Percentiles rank a stretch among this genome's conserved stretches.
Evolutionary conservation across 257 asterid genomes (phyloP).

Genomic region (Gynochthodes officinalis): DNA sequence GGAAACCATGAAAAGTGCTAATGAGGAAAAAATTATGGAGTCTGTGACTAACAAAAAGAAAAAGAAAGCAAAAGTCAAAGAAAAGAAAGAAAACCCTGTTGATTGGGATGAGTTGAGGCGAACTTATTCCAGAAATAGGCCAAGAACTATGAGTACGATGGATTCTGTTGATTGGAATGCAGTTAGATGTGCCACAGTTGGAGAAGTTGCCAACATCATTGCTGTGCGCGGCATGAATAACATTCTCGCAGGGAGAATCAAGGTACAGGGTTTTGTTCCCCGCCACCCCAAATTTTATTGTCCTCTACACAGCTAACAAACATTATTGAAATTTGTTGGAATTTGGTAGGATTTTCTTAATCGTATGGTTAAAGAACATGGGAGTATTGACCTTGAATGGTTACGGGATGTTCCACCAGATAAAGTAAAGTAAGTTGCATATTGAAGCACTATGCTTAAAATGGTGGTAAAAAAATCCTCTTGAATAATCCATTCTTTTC

Average conservation of each 20-base stretch:
- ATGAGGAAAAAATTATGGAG: too few relatives aligned
- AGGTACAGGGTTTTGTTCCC: conserved; percentile 39
- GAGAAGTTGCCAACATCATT: conserved; percentile 34
- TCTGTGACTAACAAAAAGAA: neutral
- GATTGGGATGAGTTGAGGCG: conserved; percentile 51
- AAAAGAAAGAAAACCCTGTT: conserved; percentile 10
- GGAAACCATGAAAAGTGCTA: neutral
- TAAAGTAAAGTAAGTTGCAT: conserved; percentile 38
- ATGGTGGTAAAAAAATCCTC: neutral
- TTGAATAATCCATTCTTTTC: neutral
- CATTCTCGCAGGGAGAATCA: conserved; percentile 44
- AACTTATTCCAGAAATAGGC: conserved; percentile 17
- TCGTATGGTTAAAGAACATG: conserved; percentile 44
- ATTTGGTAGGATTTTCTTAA: conserved; percentile 44
- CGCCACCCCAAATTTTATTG: too few relatives aligned
- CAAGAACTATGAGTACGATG: neutral
- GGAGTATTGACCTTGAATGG: conserved; percentile 63
- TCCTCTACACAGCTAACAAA: too few relatives aligned
- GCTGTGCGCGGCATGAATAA: conserved; percentile 42
- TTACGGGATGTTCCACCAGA: conserved; percentile 51
- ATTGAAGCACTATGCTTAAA: neutral
- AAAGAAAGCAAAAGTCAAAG: conserved; percentile 7
- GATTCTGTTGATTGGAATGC: conserved; percentile 63
- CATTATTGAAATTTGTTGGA: too few relatives aligned
- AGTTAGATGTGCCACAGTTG: conserved; percentile 35